A percentile compares a stretch with the other conserved stretches of the same genome.
These are phyloP conservation scores for Paramecium sonneborni DNA, from an alignment of 73 alveolate genomes.

Conservation along the genomic window DNA sequence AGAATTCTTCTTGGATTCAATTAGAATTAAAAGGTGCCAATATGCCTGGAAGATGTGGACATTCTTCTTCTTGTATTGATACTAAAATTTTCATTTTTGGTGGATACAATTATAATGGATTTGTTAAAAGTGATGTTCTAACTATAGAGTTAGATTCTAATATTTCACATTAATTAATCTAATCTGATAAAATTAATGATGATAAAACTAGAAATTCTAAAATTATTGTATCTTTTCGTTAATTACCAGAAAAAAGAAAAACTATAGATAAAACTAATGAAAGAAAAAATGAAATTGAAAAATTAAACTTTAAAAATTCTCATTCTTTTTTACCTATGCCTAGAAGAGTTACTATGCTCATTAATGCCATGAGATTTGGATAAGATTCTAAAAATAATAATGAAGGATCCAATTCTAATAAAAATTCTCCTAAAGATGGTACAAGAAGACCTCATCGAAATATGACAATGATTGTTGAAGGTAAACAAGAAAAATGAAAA, in stretches of 20 bases:
- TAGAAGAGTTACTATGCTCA: conserved; percentile 1
- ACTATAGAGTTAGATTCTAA: not conserved
- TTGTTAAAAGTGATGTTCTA: conserved; percentile 45
- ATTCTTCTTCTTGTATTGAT: conserved; percentile 11
- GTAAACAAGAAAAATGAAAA: not conserved
- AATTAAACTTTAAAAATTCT: not conserved
- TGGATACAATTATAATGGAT: conserved; percentile 34
- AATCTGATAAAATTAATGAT: not conserved
- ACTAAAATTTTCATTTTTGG: conserved; percentile 36
- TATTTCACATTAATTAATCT: not conserved
- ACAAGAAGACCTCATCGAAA: not conserved
- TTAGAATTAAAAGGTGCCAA: not conserved
- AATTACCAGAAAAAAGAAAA: not conserved
- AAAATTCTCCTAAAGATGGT: not conserved
- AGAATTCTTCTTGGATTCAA: not conserved
- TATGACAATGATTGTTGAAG: not conserved
- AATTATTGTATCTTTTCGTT: not conserved
- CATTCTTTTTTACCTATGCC: conserved; percentile 42
- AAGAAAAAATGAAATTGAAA: conserved; percentile 22
- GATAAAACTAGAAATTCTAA: not conserved
- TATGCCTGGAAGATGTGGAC: conserved; percentile 48
- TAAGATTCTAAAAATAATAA: not conserved
- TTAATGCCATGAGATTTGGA: conserved; percentile 7
- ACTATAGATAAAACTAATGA: not conserved
- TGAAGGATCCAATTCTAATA: not conserved